Base-by-base conservation (phyloP, 176 grass and related monocot genomes). In the Coix lacrymajobi region DNA sequence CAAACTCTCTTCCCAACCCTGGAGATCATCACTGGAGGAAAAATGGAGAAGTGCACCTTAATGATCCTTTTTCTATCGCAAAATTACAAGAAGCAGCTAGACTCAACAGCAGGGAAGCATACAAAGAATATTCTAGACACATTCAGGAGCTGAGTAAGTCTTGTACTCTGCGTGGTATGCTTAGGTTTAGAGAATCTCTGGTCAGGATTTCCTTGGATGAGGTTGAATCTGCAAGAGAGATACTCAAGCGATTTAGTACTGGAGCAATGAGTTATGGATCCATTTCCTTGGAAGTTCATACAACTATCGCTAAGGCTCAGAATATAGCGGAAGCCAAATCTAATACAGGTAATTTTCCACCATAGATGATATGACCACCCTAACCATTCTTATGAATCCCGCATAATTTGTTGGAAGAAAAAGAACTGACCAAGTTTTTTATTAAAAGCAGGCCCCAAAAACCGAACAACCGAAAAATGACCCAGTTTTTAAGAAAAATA, bases 211-310 rank as follows among this genome's bases (percentile, higher is more conserved):
- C 87, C 32, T 79, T 90, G 68, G 88, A 86, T 8, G 91, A 88
- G 51, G 76, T 93, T 30, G 88, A 93, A 83, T 68, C 91, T 82
- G 85, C 85, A 58, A 83, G 75, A 25, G 91, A 90, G 82, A 93
- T 93, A 64, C 85, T 93, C 58, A 93, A 93, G 58, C 85, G 88
- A 29, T 93, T 93, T 68, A 83, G 82, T 76, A 93, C 91, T n/a
- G 91, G 91, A 56, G 91, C 91, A 33, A 93, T 93, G 88, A 90
- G 88, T 79, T 93, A 93, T 88, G 91, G 91, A 19, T 93, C 91
- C 60, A 90, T 93, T 76, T 93, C 91, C 13, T 84, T 79, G 73
- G 91, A 93, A 85, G 85, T 85, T 45, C 91, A 93, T 67, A 76
- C 67, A 43, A 7, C 88, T 17, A 85, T 93, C 10, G 91, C 91